These are phyloP conservation scores for Reutealis trisperma DNA, from an alignment of 345 rosid species.

Conservation along the genomic window DNA sequence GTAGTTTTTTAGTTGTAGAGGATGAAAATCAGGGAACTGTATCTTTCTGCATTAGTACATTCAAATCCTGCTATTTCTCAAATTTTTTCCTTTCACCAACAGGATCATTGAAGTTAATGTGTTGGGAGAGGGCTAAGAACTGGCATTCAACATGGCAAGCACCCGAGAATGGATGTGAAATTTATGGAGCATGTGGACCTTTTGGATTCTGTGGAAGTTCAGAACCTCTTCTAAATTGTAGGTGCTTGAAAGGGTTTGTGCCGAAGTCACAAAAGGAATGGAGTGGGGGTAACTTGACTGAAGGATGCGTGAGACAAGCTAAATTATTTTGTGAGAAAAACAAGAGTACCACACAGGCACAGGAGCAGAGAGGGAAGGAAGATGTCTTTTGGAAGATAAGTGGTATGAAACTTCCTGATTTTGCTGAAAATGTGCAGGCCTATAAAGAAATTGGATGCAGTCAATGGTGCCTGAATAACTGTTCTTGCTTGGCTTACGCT, in stretches of 20 bases:
- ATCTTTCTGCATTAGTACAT: neutral
- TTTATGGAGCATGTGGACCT: constrained; percentile 49
- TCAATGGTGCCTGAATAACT: constrained; percentile 27
- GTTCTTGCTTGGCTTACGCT: neutral
- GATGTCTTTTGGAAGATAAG: constrained; percentile 42
- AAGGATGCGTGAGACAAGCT: constrained; percentile 44
- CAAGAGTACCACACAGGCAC: neutral
- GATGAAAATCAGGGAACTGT: too few relatives aligned
- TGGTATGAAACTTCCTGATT: constrained; percentile 44
- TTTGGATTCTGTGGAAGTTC: constrained; percentile 32
- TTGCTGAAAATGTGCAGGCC: constrained; percentile 8
- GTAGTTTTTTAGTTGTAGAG: too few relatives aligned
- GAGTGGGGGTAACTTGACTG: constrained; percentile 10
- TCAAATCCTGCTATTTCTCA: neutral
- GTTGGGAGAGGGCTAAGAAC: neutral
- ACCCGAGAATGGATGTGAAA: constrained; percentile 28
- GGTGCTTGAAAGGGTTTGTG: constrained; percentile 48
- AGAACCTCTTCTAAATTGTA: constrained; percentile 34
- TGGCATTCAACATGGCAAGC: neutral
- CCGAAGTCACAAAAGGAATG: constrained; percentile 44
- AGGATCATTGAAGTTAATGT: neutral
- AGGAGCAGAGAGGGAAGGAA: constrained; percentile 8
- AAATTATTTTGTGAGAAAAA: constrained; percentile 30
- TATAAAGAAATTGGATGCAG: constrained; percentile 11
- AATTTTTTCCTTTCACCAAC: neutral